Percentiles rank a stretch among this genome's conserved stretches.
Conservation (phyloP, 2,329 filamentous ascomycete species). For the Trichophyton rubrum region DNA sequence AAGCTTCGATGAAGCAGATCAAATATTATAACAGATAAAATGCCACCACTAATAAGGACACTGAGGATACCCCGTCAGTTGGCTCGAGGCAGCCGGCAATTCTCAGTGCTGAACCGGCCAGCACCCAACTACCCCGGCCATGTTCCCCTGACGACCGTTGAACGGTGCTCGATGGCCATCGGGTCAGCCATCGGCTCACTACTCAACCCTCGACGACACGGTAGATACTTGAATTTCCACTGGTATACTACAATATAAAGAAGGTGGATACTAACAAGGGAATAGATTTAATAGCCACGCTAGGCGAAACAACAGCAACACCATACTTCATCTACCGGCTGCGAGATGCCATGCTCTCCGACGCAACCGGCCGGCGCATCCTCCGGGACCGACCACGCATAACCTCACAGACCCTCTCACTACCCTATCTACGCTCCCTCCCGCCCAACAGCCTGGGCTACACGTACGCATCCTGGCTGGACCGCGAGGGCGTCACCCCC, state of each 20-base stretch:
- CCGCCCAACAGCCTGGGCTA: conserved; percentile 64
- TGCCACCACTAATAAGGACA: background rate
- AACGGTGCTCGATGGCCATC: conserved; percentile 58
- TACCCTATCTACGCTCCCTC: conserved; percentile 58
- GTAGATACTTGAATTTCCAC: conserved; percentile 30
- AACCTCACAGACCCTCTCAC: conserved; percentile 56
- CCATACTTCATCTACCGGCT: conserved; percentile 92
- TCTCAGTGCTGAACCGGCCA: conserved; percentile 77
- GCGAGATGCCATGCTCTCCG: conserved; percentile 76
- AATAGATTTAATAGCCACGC: conserved; percentile 76
- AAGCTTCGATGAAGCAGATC: conserved; percentile 5
- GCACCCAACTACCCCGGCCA: conserved; percentile 82
- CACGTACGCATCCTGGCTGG: conserved; percentile 81
- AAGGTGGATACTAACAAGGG: background rate
- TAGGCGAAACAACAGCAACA: conserved; percentile 89
- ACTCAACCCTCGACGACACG: conserved; percentile 66
- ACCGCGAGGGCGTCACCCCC: conserved; percentile 81
- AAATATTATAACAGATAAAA: background rate
- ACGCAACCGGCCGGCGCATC: conserved; percentile 76
- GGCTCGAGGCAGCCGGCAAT: conserved; percentile 34
- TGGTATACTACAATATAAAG: background rate
- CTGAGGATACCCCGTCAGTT: background rate
- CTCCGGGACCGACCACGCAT: conserved; percentile 82
- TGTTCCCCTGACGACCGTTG: conserved; percentile 68
- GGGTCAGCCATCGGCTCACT: conserved; percentile 49